These are phyloP conservation scores for Hanseniaspora sp. DNA, from an alignment of 1,139 yeast species.

Conservation along the genomic window DNA sequence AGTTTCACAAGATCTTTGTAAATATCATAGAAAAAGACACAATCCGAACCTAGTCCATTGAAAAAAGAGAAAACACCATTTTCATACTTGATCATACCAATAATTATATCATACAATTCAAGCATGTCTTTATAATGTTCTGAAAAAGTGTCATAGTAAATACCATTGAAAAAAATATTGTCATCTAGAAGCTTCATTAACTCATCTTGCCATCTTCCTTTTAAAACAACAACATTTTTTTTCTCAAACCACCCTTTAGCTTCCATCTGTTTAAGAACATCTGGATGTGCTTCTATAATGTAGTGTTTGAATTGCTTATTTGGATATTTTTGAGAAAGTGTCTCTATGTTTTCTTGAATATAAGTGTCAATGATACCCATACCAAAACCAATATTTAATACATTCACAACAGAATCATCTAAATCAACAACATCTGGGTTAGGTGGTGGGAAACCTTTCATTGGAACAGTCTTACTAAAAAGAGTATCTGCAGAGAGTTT, in stretches of 20 bases:
- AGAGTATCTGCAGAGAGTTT: slow-evolving; percentile 62
- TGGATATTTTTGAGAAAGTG: slow-evolving; percentile 25
- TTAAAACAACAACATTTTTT: slow-evolving; percentile 58
- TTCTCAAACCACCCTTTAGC: slow-evolving; percentile 78
- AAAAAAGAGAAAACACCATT: slow-evolving; percentile 78
- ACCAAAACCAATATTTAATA: slow-evolving; percentile 85
- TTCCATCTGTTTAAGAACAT: slow-evolving; percentile 57
- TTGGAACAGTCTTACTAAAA: slow-evolving; percentile 33
- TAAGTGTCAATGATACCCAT: slow-evolving; percentile 88
- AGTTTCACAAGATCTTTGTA: slow-evolving; percentile 71
- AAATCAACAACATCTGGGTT: slow-evolving; percentile 26
- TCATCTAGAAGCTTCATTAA: slow-evolving; percentile 51
- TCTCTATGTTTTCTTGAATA: slow-evolving; percentile 52
- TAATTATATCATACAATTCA: slow-evolving; percentile 68
- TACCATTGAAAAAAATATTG: slow-evolving; percentile 77
- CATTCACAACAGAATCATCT: slow-evolving; percentile 35
- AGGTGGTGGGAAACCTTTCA: slow-evolving; percentile 17
- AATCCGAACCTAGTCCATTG: slow-evolving; percentile 93
- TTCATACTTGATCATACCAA: slow-evolving; percentile 63
- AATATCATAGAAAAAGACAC: slow-evolving; percentile 80
- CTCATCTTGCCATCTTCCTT: slow-evolving; percentile 87
- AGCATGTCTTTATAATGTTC: slow-evolving; percentile 77
- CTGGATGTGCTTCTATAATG: slow-evolving; percentile 92
- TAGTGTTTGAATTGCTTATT: slow-evolving; percentile 41
- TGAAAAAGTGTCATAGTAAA: slow-evolving; percentile 86